A percentile compares a stretch with the other conserved stretches of the same genome.
Evolutionary conservation across 2,329 filamentous ascomycete species (phyloP).

Genomic region (Coniella lustricola): DNA sequence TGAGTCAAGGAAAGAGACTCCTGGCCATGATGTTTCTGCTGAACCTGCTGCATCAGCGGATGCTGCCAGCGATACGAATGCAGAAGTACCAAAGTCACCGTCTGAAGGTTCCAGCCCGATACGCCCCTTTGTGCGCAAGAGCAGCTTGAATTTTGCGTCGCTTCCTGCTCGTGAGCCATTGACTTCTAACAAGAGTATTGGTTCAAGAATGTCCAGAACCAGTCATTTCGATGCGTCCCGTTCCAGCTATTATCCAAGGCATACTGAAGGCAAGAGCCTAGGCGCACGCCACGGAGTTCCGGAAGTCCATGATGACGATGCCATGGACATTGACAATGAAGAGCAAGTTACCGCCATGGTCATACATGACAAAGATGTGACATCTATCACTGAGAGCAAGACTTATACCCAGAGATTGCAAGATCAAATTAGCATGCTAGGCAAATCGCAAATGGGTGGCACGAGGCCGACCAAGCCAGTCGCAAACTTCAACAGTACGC

Average conservation of each 20-base stretch:
- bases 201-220: constrained; percentile 62
- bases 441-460: constrained; percentile 47
- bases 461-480: constrained; percentile 42
- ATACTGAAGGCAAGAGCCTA: constrained; percentile 67
- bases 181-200: constrained; percentile 75
- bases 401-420: constrained; percentile 91
- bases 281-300: constrained; percentile 41
- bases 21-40: constrained; percentile 8
- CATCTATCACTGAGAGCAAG: constrained; percentile 62
- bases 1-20: background rate
- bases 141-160: constrained; percentile 89
- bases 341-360: constrained; percentile 27
- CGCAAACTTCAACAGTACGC: constrained; percentile 29
- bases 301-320: constrained; percentile 42
- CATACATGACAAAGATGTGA: constrained; percentile 40
- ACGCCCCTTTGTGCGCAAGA: constrained; percentile 76
- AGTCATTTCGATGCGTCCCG: constrained; percentile 71
- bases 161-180: constrained; percentile 86
- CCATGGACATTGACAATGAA: constrained; percentile 44
- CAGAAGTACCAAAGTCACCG: constrained; percentile 49
- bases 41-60: constrained; percentile 14
- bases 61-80: constrained; percentile 22
- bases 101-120: constrained; percentile 69
- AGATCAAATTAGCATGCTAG: constrained; percentile 77
- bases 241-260: constrained; percentile 66